Conservation (phyloP, 2,329 filamentous ascomycete genomes). For the Colletotrichum cereale region DNA sequence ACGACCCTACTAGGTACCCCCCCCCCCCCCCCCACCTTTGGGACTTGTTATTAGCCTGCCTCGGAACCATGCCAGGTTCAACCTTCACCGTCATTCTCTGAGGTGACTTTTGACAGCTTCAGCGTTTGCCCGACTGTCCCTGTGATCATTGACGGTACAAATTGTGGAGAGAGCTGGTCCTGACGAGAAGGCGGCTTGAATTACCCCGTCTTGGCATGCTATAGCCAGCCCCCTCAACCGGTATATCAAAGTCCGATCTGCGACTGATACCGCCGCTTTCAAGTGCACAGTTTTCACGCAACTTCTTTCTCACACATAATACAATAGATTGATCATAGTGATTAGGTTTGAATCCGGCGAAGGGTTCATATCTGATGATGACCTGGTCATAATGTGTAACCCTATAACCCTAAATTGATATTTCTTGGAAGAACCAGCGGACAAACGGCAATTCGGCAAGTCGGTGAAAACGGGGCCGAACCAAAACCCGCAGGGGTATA, state of each 20-base stretch:
- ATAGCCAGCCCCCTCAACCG: slow-evolving; percentile 11
- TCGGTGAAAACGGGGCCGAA: slow-evolving; percentile 14
- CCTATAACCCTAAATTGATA: background rate
- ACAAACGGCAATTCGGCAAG: background rate
- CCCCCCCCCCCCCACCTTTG: slow-evolving; percentile 21
- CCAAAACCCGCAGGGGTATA: too few species aligned
- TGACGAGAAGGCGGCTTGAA: slow-evolving; percentile 29
- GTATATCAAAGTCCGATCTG: slow-evolving; percentile 25
- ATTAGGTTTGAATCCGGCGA: background rate
- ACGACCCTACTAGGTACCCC: too few species aligned
- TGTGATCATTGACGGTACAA: background rate
- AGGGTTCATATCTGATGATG: background rate
- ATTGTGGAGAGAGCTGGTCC: slow-evolving; percentile 1
- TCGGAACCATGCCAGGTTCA: background rate
- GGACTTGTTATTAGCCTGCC: too few species aligned
- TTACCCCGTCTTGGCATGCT: slow-evolving; percentile 36
- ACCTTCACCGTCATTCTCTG: background rate
- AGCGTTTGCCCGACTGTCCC: background rate
- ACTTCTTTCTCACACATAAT: background rate
- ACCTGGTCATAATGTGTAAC: background rate
- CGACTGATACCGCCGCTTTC: background rate
- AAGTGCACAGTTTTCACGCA: background rate
- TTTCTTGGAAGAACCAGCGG: background rate
- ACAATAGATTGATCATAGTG: background rate
- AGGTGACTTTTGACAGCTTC: background rate